Evolutionary conservation across 1,139 yeast genomes (phyloP), one percentile per base, ranked within the genome.

Genomic region (Suhomyces bolitotheri): DNA sequence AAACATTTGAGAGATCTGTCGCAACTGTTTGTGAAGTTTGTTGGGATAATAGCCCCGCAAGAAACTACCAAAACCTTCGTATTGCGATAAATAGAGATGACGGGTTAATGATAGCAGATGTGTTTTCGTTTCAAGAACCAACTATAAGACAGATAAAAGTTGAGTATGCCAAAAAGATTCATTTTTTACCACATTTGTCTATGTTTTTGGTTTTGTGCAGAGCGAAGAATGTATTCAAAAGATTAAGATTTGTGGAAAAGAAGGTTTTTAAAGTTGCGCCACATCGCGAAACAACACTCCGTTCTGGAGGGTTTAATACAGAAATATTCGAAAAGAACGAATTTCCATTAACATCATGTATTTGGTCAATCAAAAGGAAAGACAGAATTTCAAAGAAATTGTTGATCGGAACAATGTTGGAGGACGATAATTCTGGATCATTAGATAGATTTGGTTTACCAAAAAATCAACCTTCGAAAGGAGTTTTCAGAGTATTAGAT

Each of bases 31-130:
- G 38, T 3, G 31, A 32, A 22, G 16, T 39, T 13, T 40, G 45
- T 15, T 25, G 22, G 37, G 28, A 28, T 23, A 5, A 39, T 32
- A 23, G 30, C 21, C 6, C 38, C 33, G 6, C 34, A 12, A 27
- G 20, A n/a, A 25, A 29, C n/a, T 24, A 29, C 13, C 17, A 40
- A 4, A 22, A 32, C 3, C 50, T 51, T 16, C 47, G 51, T 8
- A 47, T 70, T 33, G 69, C 68, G 2, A 53, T 72, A 7, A 51
- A 74, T 2, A 56, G 80, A 39, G 78, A 72, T 32, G 80, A 76
- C 43, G 82, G 82, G 0, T 53, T 79, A 13, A 60, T 67, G 20
- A 40, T 69, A 2, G 57, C 71, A 0, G 50, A 56, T 2, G 40
- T 76, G 1, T 56, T 43, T 25, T 49, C 61, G 0, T 64, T 45